Conservation (phyloP, 2,329 filamentous ascomycete genomes). For the Fusarium sambucinum region DNA sequence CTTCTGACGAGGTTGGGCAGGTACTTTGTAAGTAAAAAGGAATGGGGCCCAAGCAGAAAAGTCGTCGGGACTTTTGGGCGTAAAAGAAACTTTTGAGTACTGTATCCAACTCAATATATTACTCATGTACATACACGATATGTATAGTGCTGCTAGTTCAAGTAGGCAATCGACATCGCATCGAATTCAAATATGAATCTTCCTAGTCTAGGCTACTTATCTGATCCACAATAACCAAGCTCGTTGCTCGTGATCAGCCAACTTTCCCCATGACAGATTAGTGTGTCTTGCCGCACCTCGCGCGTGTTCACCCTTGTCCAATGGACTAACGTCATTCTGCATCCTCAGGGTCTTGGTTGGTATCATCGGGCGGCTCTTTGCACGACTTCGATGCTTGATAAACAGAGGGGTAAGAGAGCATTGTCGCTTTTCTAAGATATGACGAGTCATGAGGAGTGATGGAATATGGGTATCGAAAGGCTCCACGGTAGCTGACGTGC, state of each 20-base stretch:
- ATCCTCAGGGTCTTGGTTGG: constrained; percentile 34
- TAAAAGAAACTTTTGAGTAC: constrained; percentile 18
- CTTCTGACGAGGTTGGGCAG: constrained; percentile 5
- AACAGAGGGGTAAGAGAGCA: constrained; percentile 8
- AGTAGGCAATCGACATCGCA: constrained; percentile 16
- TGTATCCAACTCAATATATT: constrained; percentile 23
- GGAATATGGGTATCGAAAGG: not conserved
- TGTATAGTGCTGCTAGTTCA: constrained; percentile 4
- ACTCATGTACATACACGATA: constrained; percentile 28
- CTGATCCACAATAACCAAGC: constrained; percentile 40
- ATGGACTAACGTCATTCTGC: constrained; percentile 45
- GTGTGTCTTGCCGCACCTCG: constrained; percentile 36
- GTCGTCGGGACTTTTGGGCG: not conserved
- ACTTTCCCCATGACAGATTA: constrained; percentile 35
- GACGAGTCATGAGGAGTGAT: not conserved
- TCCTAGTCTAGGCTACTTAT: constrained; percentile 18
- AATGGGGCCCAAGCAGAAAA: not conserved
- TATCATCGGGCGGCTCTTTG: constrained; percentile 29
- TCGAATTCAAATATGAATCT: constrained; percentile 13
- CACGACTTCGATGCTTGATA: constrained; percentile 29
- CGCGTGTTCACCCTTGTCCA: constrained; percentile 41
- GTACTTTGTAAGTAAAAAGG: constrained; percentile 12
- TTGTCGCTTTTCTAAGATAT: not conserved
- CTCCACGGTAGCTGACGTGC: constrained; percentile 6
- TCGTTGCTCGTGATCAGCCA: constrained; percentile 44